A percentile compares a stretch with the other conserved stretches of the same genome.
These are phyloP conservation scores for Calocera viscosa DNA, from an alignment of 768 basidiomycete species.

Conservation along the genomic window DNA sequence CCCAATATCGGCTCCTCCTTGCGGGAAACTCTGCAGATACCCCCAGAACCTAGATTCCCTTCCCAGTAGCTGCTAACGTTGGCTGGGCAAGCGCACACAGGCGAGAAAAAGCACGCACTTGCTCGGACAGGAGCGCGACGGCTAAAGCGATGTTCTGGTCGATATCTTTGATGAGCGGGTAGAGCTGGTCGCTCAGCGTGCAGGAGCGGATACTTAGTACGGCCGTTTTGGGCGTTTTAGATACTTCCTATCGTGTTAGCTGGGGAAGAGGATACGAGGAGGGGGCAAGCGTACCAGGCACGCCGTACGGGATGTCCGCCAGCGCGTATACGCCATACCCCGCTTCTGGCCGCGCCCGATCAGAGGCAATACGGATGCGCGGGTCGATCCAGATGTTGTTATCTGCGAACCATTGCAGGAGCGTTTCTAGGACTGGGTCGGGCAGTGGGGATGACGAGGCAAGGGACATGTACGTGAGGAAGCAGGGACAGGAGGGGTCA, in stretches of 20 bases:
- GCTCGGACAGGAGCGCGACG: conserved; percentile 26
- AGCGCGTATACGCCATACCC: background rate
- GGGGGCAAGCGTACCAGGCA: background rate
- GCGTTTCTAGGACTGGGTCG: background rate
- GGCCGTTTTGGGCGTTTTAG: conserved; percentile 20
- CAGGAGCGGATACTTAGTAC: conserved; percentile 23
- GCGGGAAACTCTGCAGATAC: conserved; percentile 29
- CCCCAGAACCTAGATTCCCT: conserved; percentile 24
- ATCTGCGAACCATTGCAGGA: conserved; percentile 15
- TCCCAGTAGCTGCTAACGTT: conserved; percentile 15
- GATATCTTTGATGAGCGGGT: background rate
- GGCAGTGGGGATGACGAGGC: no score
- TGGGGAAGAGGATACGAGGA: background rate
- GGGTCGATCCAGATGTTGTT: conserved; percentile 14
- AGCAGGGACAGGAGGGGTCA: no score
- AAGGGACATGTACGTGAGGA: no score
- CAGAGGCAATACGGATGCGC: conserved; percentile 9
- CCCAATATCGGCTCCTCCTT: conserved; percentile 21
- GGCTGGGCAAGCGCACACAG: background rate
- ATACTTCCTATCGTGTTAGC: conserved; percentile 16
- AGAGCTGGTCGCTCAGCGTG: conserved; percentile 13
- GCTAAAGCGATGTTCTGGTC: conserved; percentile 23
- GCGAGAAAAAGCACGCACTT: conserved; percentile 9
- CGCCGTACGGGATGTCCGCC: background rate
- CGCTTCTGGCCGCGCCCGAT: background rate